A percentile compares a stretch with the other conserved stretches of the same genome.
Evolutionary conservation across 164 flowering plant genomes (phyloP).

Genomic region (Vitis labrusca): DNA sequence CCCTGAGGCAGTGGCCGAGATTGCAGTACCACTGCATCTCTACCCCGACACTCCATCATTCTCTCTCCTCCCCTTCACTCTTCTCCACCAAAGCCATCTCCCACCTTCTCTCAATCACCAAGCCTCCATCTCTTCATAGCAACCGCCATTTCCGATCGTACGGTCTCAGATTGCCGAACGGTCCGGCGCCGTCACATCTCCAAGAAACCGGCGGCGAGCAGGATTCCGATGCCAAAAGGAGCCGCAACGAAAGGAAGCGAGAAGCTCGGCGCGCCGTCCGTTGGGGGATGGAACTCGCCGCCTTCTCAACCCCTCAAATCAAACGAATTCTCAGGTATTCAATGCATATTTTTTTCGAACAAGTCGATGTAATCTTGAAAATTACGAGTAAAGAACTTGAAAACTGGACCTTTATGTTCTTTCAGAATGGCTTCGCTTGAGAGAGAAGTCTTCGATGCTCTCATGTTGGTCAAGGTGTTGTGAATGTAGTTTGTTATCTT

Average conservation of each 20-base stretch:
- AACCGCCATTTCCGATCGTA: slow-evolving; percentile 32
- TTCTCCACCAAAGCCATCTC: slow-evolving; percentile 4
- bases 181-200: slow-evolving; percentile 21
- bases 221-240: slow-evolving; percentile 38
- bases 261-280: slow-evolving; percentile 77
- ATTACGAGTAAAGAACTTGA: not conserved
- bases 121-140: slow-evolving; percentile 22
- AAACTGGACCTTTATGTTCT: not conserved
- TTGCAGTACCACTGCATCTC: slow-evolving; percentile 26
- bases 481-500: slow-evolving; percentile 5
- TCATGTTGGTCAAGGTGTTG: slow-evolving; percentile 77
- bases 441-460: slow-evolving; percentile 68
- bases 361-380: not conserved
- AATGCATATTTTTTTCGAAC: not conserved
- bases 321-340: slow-evolving; percentile 68
- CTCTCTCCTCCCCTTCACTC: slow-evolving; percentile 9
- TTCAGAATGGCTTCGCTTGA: slow-evolving; percentile 67
- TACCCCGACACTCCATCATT: slow-evolving; percentile 12
- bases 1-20: slow-evolving; percentile 39
- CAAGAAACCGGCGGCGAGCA: slow-evolving; percentile 25
- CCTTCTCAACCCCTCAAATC: slow-evolving; percentile 68
- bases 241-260: slow-evolving; percentile 82
- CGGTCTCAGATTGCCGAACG: slow-evolving; percentile 31
- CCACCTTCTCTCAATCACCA: slow-evolving; percentile 12
- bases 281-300: slow-evolving; percentile 90